Conservation (phyloP, 768 basidiomycete species). For the Podaxis sp. region DNA sequence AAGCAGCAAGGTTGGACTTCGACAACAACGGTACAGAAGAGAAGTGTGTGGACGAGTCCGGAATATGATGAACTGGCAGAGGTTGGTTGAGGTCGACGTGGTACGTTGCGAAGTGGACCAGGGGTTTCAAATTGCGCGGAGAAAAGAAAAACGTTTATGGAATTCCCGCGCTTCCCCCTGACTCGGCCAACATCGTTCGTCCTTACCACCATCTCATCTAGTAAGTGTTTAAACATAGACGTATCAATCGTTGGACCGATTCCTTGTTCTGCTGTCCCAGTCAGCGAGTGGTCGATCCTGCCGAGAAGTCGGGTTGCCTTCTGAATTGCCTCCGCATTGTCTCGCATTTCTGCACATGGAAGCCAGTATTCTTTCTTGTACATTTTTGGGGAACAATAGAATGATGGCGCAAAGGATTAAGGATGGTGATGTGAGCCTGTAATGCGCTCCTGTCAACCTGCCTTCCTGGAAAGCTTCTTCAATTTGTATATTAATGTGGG, state of each 20-base stretch:
- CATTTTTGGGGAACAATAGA: conserved; percentile 16
- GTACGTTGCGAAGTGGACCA: conserved; percentile 4
- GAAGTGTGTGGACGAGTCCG: conserved; percentile 22
- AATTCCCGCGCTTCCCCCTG: conserved; percentile 11
- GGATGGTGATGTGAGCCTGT: conserved; percentile 1
- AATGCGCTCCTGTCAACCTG: conserved; percentile 1
- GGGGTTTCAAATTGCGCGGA: conserved; percentile 7
- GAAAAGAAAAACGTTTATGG: neutral
- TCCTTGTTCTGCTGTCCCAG: neutral
- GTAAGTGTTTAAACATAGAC: neutral
- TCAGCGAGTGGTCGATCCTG: neutral
- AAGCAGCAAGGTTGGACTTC: conserved; percentile 23
- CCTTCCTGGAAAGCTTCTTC: conserved; percentile 1
- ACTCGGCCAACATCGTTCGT: neutral
- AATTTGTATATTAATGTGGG: conserved; percentile 20
- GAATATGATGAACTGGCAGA: conserved; percentile 27
- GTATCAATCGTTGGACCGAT: neutral
- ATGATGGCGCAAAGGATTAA: conserved; percentile 14
- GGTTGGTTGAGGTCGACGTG: neutral
- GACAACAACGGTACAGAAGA: neutral
- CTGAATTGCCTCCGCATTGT: neutral
- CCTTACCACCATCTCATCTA: neutral
- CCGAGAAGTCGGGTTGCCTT: neutral
- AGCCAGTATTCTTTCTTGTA: neutral
- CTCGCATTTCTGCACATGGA: neutral